phyloP scores from a whole-genome alignment of 2,329 filamentous ascomycete species.

The Parastagonospora avenae region DNA sequence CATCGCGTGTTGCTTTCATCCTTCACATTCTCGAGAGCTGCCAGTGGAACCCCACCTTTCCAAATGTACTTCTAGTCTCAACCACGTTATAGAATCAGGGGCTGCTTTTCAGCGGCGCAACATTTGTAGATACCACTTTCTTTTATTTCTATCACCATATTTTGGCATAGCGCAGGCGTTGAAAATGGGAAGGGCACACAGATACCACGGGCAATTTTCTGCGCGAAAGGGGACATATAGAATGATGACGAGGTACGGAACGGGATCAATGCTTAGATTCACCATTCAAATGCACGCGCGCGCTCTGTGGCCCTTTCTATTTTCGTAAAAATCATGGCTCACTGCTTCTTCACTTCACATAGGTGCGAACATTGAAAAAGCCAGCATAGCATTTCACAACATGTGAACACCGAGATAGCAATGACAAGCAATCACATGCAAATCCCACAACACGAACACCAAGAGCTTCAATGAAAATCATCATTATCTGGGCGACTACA shows the following conservation, averaged over 20 bases:
- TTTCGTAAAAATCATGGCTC: background rate
- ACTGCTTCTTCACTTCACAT: background rate
- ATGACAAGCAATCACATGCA: too few species aligned
- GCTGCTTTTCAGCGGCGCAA: background rate
- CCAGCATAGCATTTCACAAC: too few species aligned
- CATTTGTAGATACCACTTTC: constrained; percentile 21
- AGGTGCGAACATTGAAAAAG: too few species aligned
- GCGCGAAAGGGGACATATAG: constrained; percentile 13
- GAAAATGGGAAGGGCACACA: constrained; percentile 23
- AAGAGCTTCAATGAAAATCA: too few species aligned
- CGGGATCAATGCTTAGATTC: constrained; percentile 14
- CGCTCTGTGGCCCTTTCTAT: constrained; percentile 24
- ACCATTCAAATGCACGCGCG: constrained; percentile 23
- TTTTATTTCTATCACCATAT: constrained; percentile 10
- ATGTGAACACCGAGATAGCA: too few species aligned
- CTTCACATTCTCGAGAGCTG: constrained; percentile 11
- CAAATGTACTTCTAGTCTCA: constrained; percentile 12
- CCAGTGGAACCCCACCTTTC: constrained; percentile 25
- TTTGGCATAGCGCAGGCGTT: constrained; percentile 33
- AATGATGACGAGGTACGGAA: constrained; percentile 4
- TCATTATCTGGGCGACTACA: too few species aligned
- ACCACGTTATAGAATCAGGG: background rate
- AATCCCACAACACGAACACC: too few species aligned
- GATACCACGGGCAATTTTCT: background rate
- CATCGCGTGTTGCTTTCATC: constrained; percentile 2